Conservation (phyloP, 2,329 filamentous ascomycete genomes). For the Colletotrichum sp. region DNA sequence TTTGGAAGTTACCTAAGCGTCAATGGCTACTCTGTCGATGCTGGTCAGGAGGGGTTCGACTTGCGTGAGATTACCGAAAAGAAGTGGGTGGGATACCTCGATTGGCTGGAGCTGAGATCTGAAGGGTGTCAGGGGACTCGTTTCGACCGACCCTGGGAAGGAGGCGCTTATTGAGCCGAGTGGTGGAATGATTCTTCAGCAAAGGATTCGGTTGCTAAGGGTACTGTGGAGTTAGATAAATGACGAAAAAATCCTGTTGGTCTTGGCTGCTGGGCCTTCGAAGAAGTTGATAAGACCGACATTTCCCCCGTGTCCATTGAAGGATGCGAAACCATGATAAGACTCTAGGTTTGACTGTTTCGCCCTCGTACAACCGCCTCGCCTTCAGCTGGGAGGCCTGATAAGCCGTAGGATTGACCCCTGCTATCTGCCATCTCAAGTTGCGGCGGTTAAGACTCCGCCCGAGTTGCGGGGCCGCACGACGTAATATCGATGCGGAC, state of each 20-base stretch:
- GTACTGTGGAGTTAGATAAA: background rate
- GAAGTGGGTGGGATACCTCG: slow-evolving; percentile 32
- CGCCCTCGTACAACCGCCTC: background rate
- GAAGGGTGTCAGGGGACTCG: slow-evolving; percentile 4
- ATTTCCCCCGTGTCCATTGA: background rate
- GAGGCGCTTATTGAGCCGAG: slow-evolving; percentile 10
- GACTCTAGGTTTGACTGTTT: background rate
- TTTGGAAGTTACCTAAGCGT: slow-evolving; percentile 38
- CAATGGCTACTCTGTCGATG: slow-evolving; percentile 42
- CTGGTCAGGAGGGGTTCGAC: slow-evolving; percentile 40
- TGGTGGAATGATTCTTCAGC: background rate
- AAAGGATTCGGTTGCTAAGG: background rate
- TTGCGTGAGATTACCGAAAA: slow-evolving; percentile 40
- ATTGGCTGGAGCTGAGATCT: slow-evolving; percentile 16
- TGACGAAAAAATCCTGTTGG: background rate
- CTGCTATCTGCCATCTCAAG: background rate
- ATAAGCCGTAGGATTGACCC: background rate
- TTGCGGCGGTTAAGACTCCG: background rate
- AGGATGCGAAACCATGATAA: background rate
- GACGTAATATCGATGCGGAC: slow-evolving; percentile 5
- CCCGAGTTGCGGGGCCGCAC: background rate
- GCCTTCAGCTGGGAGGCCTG: background rate
- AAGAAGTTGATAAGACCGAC: background rate
- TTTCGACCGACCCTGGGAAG: slow-evolving; percentile 11
- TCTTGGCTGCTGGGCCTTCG: background rate